Percentiles rank a stretch among this genome's conserved stretches.
These are phyloP conservation scores for Ensete ventricosum DNA, from an alignment of 176 grass and related monocot species.

Conservation along the genomic window DNA sequence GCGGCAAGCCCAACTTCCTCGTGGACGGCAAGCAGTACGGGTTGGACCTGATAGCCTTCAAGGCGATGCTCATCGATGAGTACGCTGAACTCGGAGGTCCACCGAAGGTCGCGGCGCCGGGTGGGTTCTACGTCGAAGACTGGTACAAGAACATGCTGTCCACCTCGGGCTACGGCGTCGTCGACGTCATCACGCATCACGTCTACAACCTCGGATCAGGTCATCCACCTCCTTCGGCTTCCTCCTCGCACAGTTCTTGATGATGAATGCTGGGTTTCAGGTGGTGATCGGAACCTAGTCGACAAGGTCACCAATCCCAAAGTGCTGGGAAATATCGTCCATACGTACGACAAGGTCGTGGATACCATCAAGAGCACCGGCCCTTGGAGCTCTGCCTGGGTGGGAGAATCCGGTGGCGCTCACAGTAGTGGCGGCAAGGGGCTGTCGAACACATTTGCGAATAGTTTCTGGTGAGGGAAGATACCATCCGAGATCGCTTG, in stretches of 20 bases:
- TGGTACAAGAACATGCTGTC: slow-evolving; percentile 58
- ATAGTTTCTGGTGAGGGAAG: slow-evolving; percentile 43
- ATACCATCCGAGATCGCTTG: not conserved
- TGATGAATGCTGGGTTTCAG: slow-evolving; percentile 1
- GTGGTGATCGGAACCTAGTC: slow-evolving; percentile 30
- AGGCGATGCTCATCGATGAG: slow-evolving; percentile 18
- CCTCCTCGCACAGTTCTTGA: not conserved
- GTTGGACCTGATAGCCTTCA: slow-evolving; percentile 31
- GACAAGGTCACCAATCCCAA: slow-evolving; percentile 34
- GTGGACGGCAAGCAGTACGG: slow-evolving; percentile 34
- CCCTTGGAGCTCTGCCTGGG: slow-evolving; percentile 51
- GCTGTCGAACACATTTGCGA: slow-evolving; percentile 37
- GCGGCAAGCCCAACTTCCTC: slow-evolving; percentile 26
- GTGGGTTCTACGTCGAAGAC: slow-evolving; percentile 38
- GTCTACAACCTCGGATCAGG: slow-evolving; percentile 65
- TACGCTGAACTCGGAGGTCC: slow-evolving; percentile 15
- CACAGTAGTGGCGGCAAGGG: slow-evolving; percentile 49
- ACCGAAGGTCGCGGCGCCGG: slow-evolving; percentile 41
- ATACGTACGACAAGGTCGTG: slow-evolving; percentile 29
- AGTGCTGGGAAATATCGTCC: slow-evolving; percentile 26
- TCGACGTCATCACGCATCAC: slow-evolving; percentile 46
- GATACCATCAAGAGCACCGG: slow-evolving; percentile 19
- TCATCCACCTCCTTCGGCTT: not conserved
- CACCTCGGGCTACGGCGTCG: slow-evolving; percentile 33
- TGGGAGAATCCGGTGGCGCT: slow-evolving; percentile 54